Base-by-base conservation (phyloP, 2,329 filamentous ascomycete genomes). In the Fusarium sp. region DNA sequence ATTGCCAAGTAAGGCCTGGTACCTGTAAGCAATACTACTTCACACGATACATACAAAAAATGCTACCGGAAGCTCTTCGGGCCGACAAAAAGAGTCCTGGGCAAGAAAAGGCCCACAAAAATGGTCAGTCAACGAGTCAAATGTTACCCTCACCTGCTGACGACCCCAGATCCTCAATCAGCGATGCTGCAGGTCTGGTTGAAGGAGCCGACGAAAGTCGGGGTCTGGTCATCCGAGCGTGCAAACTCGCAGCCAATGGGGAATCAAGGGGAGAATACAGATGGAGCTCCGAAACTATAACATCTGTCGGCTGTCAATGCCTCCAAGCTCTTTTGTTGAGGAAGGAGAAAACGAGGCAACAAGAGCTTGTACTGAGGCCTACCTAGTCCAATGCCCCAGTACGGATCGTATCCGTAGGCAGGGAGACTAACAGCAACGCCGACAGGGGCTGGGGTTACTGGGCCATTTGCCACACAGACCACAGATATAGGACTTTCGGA, bases 361-460 rank as follows among this genome's bases (percentile, higher is more conserved):
- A 3, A 16, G 13, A 1, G 4, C 23, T 31, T 47, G 26, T 31
- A 29, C 31, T 47, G 43, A 47, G 43, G 43, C 43, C 43, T 15
- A 13, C 29, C 29, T 33, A 8, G 29, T 33, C 29, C 29, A 15
- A 33, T 33, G 29, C 29, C 29, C 29, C 5, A 13, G 29, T 13
- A 33, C n/a, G n/a, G n/a, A n/a, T n/a, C n/a, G n/a, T n/a, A n/a
- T n/a, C n/a, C n/a, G 10, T 31, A 20, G 21, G n/a, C 20, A 47
- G 29, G 43, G 43, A 46, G 0, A 13, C 10, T 11, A 5, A 33
- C 16, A 15, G 29, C 0, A 0, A 3, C 0, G 0, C 0, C 16
- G 0, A 31, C 24, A 23, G 13, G 43, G 26, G 16, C n/a, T 21
- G 2, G 29, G 29, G 16, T 33, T 15, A 13, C 29, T 33, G 29